Evolutionary conservation across 2,329 filamentous ascomycete species (phyloP), one percentile per base, ranked within the genome.

Genomic region (Calonectria pseudoturangicola): DNA sequence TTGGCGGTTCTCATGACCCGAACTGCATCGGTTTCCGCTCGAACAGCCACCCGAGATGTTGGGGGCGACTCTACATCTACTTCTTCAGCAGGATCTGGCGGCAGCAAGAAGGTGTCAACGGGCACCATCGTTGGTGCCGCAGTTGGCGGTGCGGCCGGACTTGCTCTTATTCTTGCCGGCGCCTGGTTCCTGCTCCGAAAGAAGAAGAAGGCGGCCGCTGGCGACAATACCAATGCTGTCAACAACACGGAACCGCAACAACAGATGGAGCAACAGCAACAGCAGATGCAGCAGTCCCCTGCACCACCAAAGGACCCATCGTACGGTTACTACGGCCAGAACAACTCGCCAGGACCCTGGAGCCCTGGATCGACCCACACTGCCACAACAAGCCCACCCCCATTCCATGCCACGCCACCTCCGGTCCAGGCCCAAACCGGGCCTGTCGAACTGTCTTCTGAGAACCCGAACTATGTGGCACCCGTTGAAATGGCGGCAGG

Each of bases 1-100:
- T 82, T 93, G 2, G 79, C 80, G 1, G 86, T 88, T 2, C 88
- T 91, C 70, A 89, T 92, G 81, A 85, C 86, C 15, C 63, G 63
- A 27, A 66, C 58, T 1, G 88, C 89, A 15, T 82, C 83, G 2
- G 83, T 87, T 3, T 78, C 86, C 2, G 80, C 82, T 12, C 86
- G 91, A 30, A 85, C 86, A 7, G 86, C 91, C 0, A 92, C 90
- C 3, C 86, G 90, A 21, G 74, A 81, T 8, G 77, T 88, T 39
- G 73, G 76, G 5, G 68, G 72, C 74, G 9, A 27, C 12, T 60
- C 54, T 1, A n/a, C 58, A 6, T 39, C 60, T 25, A 25, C 56
- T 7, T 21, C 65, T 9, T 39, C 66, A 8, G n/a, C 33, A 13
- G 10, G 10, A 6, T 36, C 28, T 5, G 21, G 58, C 72, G 7